Evolutionary conservation across 2,329 filamentous ascomycete species (phyloP), one percentile per base, ranked within the genome.

Genomic region (Nemania abortiva): DNA sequence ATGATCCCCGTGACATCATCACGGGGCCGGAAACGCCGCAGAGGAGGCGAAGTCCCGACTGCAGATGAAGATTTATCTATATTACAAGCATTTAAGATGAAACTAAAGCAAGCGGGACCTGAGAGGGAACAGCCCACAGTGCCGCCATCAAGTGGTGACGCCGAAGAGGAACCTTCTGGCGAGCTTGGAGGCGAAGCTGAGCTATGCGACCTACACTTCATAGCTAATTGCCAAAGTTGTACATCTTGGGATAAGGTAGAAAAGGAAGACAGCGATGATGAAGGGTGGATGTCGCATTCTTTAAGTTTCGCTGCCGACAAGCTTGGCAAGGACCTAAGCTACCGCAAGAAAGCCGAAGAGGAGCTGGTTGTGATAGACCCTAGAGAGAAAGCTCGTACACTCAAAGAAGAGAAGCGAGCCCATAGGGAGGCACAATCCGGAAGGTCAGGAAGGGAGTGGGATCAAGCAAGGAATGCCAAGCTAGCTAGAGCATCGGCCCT

Each of bases 351-450:
- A 81, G 95, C 95, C 63, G 94, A 96, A 77, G 94, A 98, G 66
- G 93, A 98, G 76, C 81, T 97, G 52, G 89, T 97, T 54, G 94
- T 98, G 2, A 98, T 98, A 80, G 96, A 99, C 83, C 95, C 95
- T 1, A 85, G 93, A 65, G 93, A 95, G 79, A 94, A 93, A 79
- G 91, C 92, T 53, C 90, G 89, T 77, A 91, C 91, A 47, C 84
- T 97, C 47, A 86, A 89, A 77, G 88, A 90, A 69, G 88, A 89
- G 76, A 89, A 88, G 78, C 88, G 84, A 73, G 86, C 86, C 11
- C 86, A 87, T 72, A 85, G 87, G 70, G 90, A 89, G 39, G 83
- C 82, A 18, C 82, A 83, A 69, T 79, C 83, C 34, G 86, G 85
- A 24, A 80, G 79, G 49, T 84, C 84, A 52, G 85, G 87, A n/a